Base-by-base conservation (phyloP, 2,329 filamentous ascomycete species). In the Fusarium tricinctum region DNA sequence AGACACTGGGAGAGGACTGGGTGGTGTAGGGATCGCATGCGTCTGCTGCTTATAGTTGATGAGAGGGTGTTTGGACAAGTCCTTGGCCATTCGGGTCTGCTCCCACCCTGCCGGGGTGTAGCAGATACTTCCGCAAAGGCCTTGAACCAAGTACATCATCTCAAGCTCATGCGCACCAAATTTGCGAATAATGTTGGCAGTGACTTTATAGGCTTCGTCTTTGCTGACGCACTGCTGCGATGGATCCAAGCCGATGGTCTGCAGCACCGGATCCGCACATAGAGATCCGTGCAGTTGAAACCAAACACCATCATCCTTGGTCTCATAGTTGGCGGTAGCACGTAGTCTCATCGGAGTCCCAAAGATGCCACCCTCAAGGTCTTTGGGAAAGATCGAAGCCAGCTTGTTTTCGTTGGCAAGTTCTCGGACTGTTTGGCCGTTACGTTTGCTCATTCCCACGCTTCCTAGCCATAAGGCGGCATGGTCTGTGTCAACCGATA, bases 211-310 rank as follows among this genome's bases (percentile, higher is more conserved):
- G 2, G 51, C 51, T 9, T 48, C 51, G 1, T 48, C 32, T 1
- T 54, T 54, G 14, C 22, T 54, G 45, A 12, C 28, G 7, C 28
- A 30, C 28, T 30, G 28, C 10, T 30, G 28, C 10, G 28, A 8
- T 30, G 5, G 8, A 30, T 30, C 28, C 28, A 30, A 12, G 28
- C 28, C 28, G 28, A 30, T 30, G 8, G 28, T 30, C 28, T 12
- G 26, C 26, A 28, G 26, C 26, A 28, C 26, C 44, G 28, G 9
- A 82, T 78, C 6, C 84, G 83, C 80, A 33, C 84, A 73, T 9
- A 54, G 19, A 5, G 51, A 54, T 15, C 51, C 42, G 6, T 54
- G 51, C 2, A 54, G 30, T 3, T 54, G 51, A 4, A 39, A 54
- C 51, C 51, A 54, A 2, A 54, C 42, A 2, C 51, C 51, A 7